phyloP scores from a whole-genome alignment of 2,329 filamentous ascomycete species.

The Pleoardoris graminearum region DNA sequence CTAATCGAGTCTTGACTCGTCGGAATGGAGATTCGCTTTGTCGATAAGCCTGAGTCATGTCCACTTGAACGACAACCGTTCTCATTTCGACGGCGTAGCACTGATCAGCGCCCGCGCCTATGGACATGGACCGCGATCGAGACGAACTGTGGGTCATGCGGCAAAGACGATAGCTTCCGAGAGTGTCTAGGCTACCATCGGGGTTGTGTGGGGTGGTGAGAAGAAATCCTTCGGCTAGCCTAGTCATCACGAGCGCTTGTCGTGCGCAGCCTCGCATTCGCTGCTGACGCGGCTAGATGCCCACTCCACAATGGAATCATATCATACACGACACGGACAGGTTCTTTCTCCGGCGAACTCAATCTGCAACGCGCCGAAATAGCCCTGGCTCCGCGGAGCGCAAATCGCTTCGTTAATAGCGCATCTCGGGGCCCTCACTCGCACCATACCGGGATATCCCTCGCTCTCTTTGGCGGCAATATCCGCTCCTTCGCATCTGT shows the following conservation, averaged over 20 bases:
- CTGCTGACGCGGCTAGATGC: slow-evolving; percentile 4
- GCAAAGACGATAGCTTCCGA: slow-evolving; percentile 5
- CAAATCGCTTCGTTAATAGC: neutral
- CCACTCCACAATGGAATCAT: neutral
- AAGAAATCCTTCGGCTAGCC: no score
- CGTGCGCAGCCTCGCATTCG: no score
- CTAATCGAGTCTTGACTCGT: neutral
- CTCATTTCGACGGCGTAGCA: neutral
- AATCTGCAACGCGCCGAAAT: slow-evolving; percentile 2
- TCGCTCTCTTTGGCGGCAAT: neutral
- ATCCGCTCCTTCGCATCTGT: neutral
- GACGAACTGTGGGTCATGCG: slow-evolving; percentile 5
- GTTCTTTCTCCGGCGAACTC: neutral
- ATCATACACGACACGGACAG: neutral
- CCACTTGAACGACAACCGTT: neutral
- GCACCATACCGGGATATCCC: neutral
- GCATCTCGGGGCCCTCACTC: slow-evolving; percentile 1
- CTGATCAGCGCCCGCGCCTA: neutral
- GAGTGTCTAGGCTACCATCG: neutral
- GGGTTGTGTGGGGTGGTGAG: slow-evolving; percentile 5
- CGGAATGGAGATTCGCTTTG: neutral
- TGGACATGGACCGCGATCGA: neutral
- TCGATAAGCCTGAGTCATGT: neutral
- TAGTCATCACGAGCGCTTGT: no score
- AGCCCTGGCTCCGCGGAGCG: neutral